phyloP scores from a whole-genome alignment of 2,329 filamentous ascomycete species.

The Fusarium pseudoanthophilum region DNA sequence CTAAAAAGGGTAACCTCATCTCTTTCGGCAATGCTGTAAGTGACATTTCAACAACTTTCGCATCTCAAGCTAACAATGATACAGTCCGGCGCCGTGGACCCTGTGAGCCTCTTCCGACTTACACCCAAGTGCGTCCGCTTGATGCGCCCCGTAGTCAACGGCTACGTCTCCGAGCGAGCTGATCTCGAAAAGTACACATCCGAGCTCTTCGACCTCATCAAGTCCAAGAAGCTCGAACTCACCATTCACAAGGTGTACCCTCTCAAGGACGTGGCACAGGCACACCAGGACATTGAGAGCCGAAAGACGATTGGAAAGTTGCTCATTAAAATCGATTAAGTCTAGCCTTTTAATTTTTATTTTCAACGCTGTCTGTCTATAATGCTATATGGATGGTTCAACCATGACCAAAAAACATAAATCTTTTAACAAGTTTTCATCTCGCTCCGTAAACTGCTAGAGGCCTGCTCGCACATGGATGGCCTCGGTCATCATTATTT shows the following conservation, averaged over 20 bases:
- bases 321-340: slow-evolving; percentile 71
- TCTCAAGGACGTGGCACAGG: slow-evolving; percentile 75
- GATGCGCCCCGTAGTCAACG: slow-evolving; percentile 77
- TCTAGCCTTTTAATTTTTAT: slow-evolving; percentile 27
- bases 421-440: slow-evolving; percentile 15
- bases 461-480: slow-evolving; percentile 28
- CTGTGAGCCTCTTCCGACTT: slow-evolving; percentile 67
- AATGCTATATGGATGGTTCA: slow-evolving; percentile 38
- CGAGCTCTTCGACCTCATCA: slow-evolving; percentile 79
- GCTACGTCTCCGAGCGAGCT: slow-evolving; percentile 74
- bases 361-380: slow-evolving; percentile 37
- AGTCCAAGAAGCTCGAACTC: slow-evolving; percentile 75
- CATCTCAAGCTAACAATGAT: slow-evolving; percentile 13
- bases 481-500: slow-evolving; percentile 20
- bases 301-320: slow-evolving; percentile 88
- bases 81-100: slow-evolving; percentile 77
- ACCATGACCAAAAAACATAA: slow-evolving; percentile 37
- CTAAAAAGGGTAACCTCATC: slow-evolving; percentile 79
- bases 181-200: slow-evolving; percentile 76
- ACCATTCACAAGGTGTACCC: slow-evolving; percentile 82
- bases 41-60: background rate
- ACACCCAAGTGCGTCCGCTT: slow-evolving; percentile 81
- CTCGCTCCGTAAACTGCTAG: slow-evolving; percentile 24
- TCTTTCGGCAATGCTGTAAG: slow-evolving; percentile 83
- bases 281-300: slow-evolving; percentile 82